Evolutionary conservation across 768 basidiomycete genomes (phyloP), one percentile per base, ranked within the genome.

Genomic region (Steccherinum ochraceum): DNA sequence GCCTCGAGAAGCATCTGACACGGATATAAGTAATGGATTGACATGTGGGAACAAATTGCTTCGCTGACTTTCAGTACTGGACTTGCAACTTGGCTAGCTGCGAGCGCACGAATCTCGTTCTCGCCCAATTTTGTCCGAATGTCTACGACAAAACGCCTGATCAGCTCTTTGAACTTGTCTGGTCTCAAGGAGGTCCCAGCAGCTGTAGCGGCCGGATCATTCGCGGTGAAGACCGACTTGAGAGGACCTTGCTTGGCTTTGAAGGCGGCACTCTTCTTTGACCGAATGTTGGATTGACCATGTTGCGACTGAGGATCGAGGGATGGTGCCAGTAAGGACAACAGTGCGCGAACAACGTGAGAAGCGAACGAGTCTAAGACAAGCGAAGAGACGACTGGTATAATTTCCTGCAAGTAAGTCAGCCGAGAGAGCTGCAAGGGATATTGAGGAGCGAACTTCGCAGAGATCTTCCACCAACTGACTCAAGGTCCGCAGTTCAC

Each of bases 281-380:
- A 93, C n/a, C 93, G 80, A 25, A 90, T 55, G 24, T 70, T 64
- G 10, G 72, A 70, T 25, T 61, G 62, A 49, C 69, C 68, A 12
- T 67, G 56, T 13, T 58, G 57, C 20, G 67, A 58, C 13, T 51
- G 43, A 11, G 74, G 54, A 23, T 69, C 73, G 3, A 68, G 67
- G 12, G 70, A 55, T 0, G 90, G 88, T 12, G 80, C 83, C n/a
- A 96, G 72, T 40, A 96, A 73, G 3, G 86, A 62, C 12, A 97
- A 76, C 2, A 97, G 67, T 20, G 86, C 81, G 30, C 94, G 85
- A 43, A 95, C 56, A 40, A 93, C 89, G 58, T 97, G 95, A 0
- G 95, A 94, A 27, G 87, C 93, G 60, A 93, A 95, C 25, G 87
- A 84, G 59, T 95, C 84, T 71, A 85, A 82, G 39, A 95, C 69